Conservation (phyloP, 768 basidiomycete genomes). For the Macrolepiota albuminosa region DNA sequence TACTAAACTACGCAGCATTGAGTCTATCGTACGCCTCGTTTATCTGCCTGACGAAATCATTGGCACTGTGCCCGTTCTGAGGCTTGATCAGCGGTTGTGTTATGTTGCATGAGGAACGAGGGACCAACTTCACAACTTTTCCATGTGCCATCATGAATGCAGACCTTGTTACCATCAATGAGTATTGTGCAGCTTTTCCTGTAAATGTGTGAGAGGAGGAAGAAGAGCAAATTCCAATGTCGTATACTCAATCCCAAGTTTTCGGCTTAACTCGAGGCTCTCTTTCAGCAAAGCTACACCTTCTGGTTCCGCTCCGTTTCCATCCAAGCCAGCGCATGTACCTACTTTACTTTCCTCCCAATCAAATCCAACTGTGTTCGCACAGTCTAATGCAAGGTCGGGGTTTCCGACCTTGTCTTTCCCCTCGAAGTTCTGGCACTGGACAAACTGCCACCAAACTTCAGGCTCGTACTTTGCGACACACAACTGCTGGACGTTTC, state of each 20-base stretch:
- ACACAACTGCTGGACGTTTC: conserved; percentile 88
- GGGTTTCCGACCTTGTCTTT: conserved; percentile 59
- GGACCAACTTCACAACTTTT: conserved; percentile 65
- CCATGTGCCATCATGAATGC: conserved; percentile 77
- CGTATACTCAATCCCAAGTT: conserved; percentile 53
- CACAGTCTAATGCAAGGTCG: conserved; percentile 63
- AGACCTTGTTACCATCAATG: conserved; percentile 63
- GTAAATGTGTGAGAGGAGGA: background rate
- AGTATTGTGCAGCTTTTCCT: conserved; percentile 88
- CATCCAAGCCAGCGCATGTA: conserved; percentile 56
- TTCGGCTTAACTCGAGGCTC: conserved; percentile 42
- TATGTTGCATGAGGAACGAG: background rate
- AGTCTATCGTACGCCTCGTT: conserved; percentile 65
- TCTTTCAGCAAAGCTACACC: conserved; percentile 60
- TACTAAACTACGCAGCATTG: conserved; percentile 30
- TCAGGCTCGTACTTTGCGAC: conserved; percentile 52
- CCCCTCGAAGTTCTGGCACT: conserved; percentile 73
- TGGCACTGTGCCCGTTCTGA: conserved; percentile 67
- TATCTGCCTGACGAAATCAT: conserved; percentile 77
- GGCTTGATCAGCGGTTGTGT: conserved; percentile 4
- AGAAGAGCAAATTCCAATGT: background rate
- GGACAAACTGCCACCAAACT: conserved; percentile 82
- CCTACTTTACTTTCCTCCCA: conserved; percentile 61
- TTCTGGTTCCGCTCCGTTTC: conserved; percentile 57
- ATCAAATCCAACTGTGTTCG: conserved; percentile 54